These are phyloP conservation scores for Parastagonospora avenae DNA, from an alignment of 2,329 filamentous ascomycete species.

Conservation along the genomic window DNA sequence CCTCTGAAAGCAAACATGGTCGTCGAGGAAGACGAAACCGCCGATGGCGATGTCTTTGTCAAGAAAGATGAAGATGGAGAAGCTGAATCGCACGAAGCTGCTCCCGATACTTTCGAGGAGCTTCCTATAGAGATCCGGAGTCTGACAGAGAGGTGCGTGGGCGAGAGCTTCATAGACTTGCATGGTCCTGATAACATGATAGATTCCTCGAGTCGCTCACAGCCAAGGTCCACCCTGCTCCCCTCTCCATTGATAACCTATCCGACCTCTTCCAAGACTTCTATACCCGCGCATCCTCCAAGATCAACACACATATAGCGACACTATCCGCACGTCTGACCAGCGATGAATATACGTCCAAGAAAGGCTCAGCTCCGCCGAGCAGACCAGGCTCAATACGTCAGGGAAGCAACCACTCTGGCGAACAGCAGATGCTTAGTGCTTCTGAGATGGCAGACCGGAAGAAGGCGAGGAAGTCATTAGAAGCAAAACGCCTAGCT, in stretches of 20 bases:
- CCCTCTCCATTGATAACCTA: conserved; percentile 80
- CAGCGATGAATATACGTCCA: conserved; percentile 59
- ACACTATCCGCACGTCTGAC: conserved; percentile 76
- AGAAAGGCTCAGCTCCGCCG: conserved; percentile 49
- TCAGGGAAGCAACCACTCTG: conserved; percentile 42
- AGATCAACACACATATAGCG: conserved; percentile 86
- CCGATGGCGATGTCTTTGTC: conserved; percentile 49
- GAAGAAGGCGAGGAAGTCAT: conserved; percentile 74
- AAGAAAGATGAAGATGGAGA: conserved; percentile 44
- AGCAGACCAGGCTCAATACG: conserved; percentile 46
- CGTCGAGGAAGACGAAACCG: conserved; percentile 41
- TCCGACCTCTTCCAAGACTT: conserved; percentile 94
- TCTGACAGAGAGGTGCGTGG: conserved; percentile 76
- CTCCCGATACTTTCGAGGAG: conserved; percentile 77
- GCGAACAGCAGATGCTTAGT: conserved; percentile 86
- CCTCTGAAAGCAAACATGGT: conserved; percentile 46
- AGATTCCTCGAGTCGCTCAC: conserved; percentile 91
- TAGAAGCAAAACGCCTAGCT: conserved; percentile 76
- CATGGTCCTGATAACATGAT: background rate
- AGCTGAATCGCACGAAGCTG: conserved; percentile 28
- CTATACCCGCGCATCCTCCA: conserved; percentile 77
- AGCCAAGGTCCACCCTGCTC: conserved; percentile 83
- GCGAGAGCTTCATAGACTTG: no score
- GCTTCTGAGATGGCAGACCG: conserved; percentile 79
- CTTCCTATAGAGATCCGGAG: conserved; percentile 93